phyloP scores from a whole-genome alignment of 225 moss, liverwort and hornwort genomes.

The Neckera pumila region DNA sequence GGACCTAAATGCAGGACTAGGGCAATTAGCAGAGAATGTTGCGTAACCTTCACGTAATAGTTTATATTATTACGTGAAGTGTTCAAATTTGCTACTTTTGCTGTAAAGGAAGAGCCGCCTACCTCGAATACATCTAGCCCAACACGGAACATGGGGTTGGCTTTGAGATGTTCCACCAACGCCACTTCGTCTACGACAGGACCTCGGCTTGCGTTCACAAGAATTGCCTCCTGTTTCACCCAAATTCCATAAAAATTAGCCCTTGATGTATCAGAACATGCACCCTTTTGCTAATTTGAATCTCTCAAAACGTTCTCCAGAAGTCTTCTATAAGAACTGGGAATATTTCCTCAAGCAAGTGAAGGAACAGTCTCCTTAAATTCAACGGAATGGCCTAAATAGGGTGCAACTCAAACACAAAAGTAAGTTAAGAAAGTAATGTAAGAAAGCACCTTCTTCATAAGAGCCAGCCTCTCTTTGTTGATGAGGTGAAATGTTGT shows the following conservation, averaged over 20 bases:
- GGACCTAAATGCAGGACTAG: neutral
- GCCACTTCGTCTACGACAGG: constrained; percentile 90
- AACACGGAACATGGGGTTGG: constrained; percentile 92
- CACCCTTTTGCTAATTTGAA: neutral
- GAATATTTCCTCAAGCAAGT: neutral
- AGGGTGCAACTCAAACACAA: neutral
- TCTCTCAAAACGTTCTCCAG: neutral
- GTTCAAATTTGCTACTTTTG: neutral
- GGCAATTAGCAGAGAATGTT: neutral
- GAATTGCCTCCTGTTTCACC: constrained; percentile 65
- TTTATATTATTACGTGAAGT: no score
- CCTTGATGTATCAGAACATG: neutral
- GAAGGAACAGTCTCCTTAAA: neutral
- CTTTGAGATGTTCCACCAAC: constrained; percentile 92
- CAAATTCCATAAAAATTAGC: neutral
- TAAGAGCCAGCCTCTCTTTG: constrained; percentile 65
- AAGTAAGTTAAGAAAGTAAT: neutral
- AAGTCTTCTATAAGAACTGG: neutral
- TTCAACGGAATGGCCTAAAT: neutral
- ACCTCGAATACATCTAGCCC: constrained; percentile 98
- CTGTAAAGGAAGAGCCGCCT: neutral
- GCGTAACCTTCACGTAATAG: neutral
- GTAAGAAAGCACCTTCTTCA: constrained; percentile 60
- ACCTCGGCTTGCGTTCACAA: constrained; percentile 95
- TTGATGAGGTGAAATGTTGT: constrained; percentile 92